Percentiles rank a stretch among this genome's conserved stretches.
phyloP scores from a whole-genome alignment of 73 alveolate species.

The Paramecium pentaurelia region DNA sequence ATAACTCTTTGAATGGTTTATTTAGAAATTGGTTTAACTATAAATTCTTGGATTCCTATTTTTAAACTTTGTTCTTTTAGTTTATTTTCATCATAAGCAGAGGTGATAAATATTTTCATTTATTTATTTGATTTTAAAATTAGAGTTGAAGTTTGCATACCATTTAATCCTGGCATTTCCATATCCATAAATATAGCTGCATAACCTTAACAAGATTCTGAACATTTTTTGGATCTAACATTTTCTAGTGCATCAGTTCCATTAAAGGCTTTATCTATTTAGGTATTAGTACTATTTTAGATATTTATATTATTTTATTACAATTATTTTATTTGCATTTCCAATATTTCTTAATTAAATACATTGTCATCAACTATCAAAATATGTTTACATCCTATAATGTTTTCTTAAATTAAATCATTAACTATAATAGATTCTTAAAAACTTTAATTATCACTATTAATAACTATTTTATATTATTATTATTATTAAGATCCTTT shows the following conservation, averaged over 20 bases:
- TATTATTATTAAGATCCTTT: background rate
- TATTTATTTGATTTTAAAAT: background rate
- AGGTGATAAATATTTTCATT: background rate
- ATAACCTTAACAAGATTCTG: conserved; percentile 21
- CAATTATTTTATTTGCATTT: background rate
- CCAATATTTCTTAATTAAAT: background rate
- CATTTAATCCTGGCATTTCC: conserved; percentile 44
- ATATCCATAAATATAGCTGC: conserved; percentile 19
- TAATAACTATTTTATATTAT: background rate
- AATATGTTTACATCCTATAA: background rate
- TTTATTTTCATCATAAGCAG: background rate
- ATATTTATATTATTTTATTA: background rate
- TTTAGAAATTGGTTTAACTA: background rate
- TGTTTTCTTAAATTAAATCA: background rate
- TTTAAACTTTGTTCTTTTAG: background rate
- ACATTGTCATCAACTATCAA: conserved; percentile 19
- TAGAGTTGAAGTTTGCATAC: background rate
- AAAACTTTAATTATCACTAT: background rate
- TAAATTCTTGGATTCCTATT: background rate
- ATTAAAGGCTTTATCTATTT: background rate
- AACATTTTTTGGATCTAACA: background rate
- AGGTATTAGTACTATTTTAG: background rate
- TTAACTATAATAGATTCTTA: background rate
- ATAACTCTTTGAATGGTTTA: background rate
- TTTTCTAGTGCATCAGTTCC: conserved; percentile 31